phyloP scores from a whole-genome alignment of 805 yeast genomes.

The Candida ficus region DNA sequence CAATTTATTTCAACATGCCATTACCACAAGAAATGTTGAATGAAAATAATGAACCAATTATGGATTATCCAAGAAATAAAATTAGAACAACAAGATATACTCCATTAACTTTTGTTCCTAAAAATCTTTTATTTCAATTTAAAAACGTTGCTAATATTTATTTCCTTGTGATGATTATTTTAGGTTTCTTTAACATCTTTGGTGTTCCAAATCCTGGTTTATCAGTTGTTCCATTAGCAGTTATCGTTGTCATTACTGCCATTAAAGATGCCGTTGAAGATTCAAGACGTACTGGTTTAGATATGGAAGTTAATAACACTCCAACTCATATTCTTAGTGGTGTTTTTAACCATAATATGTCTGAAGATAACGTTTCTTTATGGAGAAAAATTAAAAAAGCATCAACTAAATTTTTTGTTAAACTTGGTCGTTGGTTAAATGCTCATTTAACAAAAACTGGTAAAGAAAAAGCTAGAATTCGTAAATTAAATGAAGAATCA shows the following conservation, averaged over 20 bases:
- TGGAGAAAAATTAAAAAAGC: slow-evolving; percentile 61
- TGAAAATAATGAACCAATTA: slow-evolving; percentile 8
- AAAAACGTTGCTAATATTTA: slow-evolving; percentile 86
- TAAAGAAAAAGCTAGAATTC: slow-evolving; percentile 27
- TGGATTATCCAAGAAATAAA: slow-evolving; percentile 45
- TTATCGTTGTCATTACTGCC: slow-evolving; percentile 69
- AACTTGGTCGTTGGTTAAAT: slow-evolving; percentile 14
- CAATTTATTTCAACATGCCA: slow-evolving; percentile 11
- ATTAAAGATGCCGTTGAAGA: slow-evolving; percentile 79
- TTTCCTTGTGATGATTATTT: slow-evolving; percentile 70
- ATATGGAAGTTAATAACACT: slow-evolving; percentile 73
- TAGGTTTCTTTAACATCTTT: slow-evolving; percentile 73
- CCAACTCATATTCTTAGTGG: slow-evolving; percentile 59
- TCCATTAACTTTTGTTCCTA: slow-evolving; percentile 83
- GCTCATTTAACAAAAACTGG: slow-evolving; percentile 37
- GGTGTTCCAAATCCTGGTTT: slow-evolving; percentile 79
- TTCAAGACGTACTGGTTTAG: slow-evolving; percentile 65
- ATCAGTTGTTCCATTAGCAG: slow-evolving; percentile 74
- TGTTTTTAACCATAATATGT: slow-evolving; percentile 52
- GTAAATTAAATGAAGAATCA: slow-evolving; percentile 22
- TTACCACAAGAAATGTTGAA: slow-evolving; percentile 9
- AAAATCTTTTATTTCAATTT: slow-evolving; percentile 75
- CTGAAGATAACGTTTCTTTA: slow-evolving; percentile 47
- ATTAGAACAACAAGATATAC: slow-evolving; percentile 95
- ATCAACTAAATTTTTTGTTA: slow-evolving; percentile 25